Base-by-base conservation (phyloP, 2,329 filamentous ascomycete species). In the Knoxdaviesia capensis region DNA sequence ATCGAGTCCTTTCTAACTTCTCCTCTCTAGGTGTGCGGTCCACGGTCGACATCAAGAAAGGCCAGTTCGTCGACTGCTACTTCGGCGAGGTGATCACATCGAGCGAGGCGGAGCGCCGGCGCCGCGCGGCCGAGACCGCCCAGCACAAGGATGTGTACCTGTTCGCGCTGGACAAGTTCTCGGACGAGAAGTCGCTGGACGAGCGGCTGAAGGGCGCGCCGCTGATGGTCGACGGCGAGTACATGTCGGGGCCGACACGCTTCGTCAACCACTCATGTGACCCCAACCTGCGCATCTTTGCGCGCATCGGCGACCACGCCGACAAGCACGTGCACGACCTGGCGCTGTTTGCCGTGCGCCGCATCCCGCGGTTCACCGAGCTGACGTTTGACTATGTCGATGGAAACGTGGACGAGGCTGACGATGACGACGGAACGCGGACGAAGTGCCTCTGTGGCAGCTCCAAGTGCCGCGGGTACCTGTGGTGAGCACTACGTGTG, bases 231-330 rank as follows among this genome's bases (percentile, higher is more conserved):
- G 75, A 77, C 44, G 84, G 84, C 7, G 77, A 87, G 54, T 80
- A 80, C 54, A 74, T 78, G 63, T 81, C 82, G 1, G 81, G 81
- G 0, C 80, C 81, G 0, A 83, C 80, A 0, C 71, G 82, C 3
- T 90, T 88, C 56, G 80, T 88, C 55, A 90, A 90, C 51, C 83
- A 90, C 55, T 80, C 73, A 2, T 88, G 83, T 54, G 71, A 82
- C 5, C 82, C 83, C 0, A 88, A 87, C 51, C 68, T 85, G 52
- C 67, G 79, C 9, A 83, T 86, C 46, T 88, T 87, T 56, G 81
- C 80, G 0, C 74, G 84, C 1, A 79, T 82, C 1, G 81, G 80
- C 41, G 82, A 87, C 51, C 77, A 82, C 46, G 72, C 79, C 0
- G 80, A 87, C 51, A 74, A 75, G 45, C 69, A 74, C 39, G 66